A percentile compares a stretch with the other conserved stretches of the same genome.
Evolutionary conservation across 2,329 filamentous ascomycete species (phyloP).

Genomic region (Xylariaceae sp.): DNA sequence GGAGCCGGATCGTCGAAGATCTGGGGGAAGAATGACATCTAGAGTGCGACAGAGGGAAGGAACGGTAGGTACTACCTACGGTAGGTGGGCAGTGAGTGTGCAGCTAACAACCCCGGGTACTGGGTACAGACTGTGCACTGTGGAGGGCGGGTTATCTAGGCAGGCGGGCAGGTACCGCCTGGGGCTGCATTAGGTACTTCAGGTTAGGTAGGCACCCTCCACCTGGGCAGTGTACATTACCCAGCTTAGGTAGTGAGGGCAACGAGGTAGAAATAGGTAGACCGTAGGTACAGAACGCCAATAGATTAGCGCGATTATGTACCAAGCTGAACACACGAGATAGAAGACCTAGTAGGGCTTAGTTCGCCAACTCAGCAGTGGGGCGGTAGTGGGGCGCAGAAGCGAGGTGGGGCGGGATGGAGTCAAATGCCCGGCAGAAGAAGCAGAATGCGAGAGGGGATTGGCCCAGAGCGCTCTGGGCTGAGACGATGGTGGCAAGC

Average conservation of each 20-base stretch:
- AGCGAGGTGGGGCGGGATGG: constrained; percentile 18
- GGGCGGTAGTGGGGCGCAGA: constrained; percentile 18
- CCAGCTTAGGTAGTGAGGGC: constrained; percentile 1
- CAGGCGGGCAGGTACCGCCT: not conserved
- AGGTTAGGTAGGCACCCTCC: not conserved
- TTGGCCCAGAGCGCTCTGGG: constrained; percentile 31
- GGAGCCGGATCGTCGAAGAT: constrained; percentile 23
- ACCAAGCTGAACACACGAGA: constrained; percentile 11
- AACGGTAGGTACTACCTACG: constrained; percentile 1
- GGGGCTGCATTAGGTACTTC: not conserved
- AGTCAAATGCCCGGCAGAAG: constrained; percentile 18
- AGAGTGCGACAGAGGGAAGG: constrained; percentile 7
- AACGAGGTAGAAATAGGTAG: constrained; percentile 5
- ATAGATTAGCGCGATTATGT: not conserved
- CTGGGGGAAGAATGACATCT: constrained; percentile 20
- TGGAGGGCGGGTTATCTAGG: not conserved
- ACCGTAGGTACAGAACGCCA: not conserved
- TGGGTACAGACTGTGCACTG: not conserved
- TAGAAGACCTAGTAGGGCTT: constrained; percentile 24
- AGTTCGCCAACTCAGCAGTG: constrained; percentile 33
- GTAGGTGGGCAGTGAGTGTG: not conserved
- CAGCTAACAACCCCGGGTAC: not conserved
- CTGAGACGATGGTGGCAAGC: constrained; percentile 31
- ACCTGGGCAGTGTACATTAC: not conserved
- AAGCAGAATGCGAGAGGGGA: constrained; percentile 24